A percentile compares a stretch with the other conserved stretches of the same genome.
These are phyloP conservation scores for Babesia sp. DNA, from an alignment of 169 alveolate species.

Conservation along the genomic window DNA sequence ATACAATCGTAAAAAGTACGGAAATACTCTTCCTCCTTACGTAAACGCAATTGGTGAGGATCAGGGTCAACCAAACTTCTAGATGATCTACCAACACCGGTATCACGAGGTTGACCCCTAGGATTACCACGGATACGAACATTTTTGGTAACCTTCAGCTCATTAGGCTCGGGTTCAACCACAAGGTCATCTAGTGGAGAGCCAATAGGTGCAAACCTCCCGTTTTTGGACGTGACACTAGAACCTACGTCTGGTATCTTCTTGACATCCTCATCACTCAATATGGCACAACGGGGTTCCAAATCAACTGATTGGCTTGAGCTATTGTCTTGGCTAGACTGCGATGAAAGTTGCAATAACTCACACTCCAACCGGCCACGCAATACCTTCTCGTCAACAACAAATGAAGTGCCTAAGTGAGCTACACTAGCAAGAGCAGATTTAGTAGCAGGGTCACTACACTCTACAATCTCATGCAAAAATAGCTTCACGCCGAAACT, in stretches of 20 bases:
- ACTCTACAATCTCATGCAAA: conserved; percentile 64
- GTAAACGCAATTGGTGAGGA: neutral
- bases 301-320: neutral
- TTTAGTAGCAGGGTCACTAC: conserved; percentile 47
- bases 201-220: neutral
- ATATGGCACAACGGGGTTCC: too few species aligned
- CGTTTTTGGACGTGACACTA: neutral
- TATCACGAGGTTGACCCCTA: neutral
- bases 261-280: too few species aligned
- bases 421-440: conserved; percentile 46
- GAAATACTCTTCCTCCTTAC: conserved; percentile 10
- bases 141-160: neutral
- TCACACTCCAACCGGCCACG: conserved; percentile 26
- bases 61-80: neutral
- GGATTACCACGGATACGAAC: neutral
- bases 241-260: too few species aligned
- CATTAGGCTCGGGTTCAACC: neutral
- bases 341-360: neutral
- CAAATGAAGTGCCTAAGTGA: conserved; percentile 49
- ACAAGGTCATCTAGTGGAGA: too few species aligned
- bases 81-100: neutral
- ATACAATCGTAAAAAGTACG: conserved; percentile 59
- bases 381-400: conserved; percentile 38
- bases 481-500: conserved; percentile 66
- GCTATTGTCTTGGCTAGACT: neutral